A percentile compares a stretch with the other conserved stretches of the same genome.
Conservation (phyloP, 495 filamentous ascomycete species). For the Sabuloglossum arenarium region DNA sequence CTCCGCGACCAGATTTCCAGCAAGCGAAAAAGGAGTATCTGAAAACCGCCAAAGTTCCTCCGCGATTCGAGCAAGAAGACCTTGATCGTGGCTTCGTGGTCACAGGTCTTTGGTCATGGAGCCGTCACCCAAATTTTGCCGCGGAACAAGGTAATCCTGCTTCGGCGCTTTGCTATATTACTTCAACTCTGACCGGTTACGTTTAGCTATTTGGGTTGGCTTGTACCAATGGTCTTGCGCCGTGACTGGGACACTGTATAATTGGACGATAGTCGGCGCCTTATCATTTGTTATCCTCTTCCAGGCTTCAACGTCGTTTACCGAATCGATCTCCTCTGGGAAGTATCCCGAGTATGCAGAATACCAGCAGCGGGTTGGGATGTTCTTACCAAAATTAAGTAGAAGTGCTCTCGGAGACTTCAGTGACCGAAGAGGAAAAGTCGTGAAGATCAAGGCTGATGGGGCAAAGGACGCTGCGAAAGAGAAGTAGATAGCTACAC, state of each 20-base stretch:
- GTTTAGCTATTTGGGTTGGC: conserved; percentile 50
- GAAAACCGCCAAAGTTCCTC: conserved; percentile 45
- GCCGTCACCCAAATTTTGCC: conserved; percentile 84
- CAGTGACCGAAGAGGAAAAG: background rate
- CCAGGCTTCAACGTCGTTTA: conserved; percentile 71
- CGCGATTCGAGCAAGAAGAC: conserved; percentile 41
- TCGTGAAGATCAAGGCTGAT: background rate
- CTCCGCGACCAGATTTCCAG: conserved; percentile 40
- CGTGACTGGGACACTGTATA: conserved; percentile 42
- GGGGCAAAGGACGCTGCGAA: background rate
- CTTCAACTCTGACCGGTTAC: background rate
- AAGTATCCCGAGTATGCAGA: conserved; percentile 83
- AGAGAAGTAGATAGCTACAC: background rate
- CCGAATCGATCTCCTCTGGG: conserved; percentile 51
- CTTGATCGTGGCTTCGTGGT: conserved; percentile 84
- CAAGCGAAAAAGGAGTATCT: conserved; percentile 57
- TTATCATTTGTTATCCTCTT: conserved; percentile 57
- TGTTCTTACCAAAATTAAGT: conserved; percentile 43
- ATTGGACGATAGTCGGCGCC: conserved; percentile 61
- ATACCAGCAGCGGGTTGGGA: conserved; percentile 66
- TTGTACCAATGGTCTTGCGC: conserved; percentile 76
- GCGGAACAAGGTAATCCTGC: conserved; percentile 44
- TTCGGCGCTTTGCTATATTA: background rate
- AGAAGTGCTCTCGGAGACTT: background rate
- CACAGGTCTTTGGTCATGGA: conserved; percentile 65